Evolutionary conservation across 345 rosid genomes (phyloP).

Genomic region (Gossypium herbaceum): DNA sequence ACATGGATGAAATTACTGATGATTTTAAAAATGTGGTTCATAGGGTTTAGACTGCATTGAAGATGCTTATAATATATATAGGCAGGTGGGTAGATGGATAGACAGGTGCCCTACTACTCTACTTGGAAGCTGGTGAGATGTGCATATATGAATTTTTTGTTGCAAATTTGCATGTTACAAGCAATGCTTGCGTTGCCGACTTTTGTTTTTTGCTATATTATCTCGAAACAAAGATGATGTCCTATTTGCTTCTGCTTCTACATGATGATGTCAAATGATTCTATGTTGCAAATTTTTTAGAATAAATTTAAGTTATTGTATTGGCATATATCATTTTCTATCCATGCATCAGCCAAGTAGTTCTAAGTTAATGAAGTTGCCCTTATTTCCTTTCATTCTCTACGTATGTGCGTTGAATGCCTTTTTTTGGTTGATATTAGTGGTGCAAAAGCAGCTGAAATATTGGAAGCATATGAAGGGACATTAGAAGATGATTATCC

Average conservation of each 20-base stretch:
- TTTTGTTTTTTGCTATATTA: background rate
- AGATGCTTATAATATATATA: background rate
- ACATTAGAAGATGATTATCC: slow-evolving; percentile 98
- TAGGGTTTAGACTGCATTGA: background rate
- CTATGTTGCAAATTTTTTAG: background rate
- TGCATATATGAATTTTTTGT: background rate
- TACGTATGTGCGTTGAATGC: background rate
- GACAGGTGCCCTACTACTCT: background rate
- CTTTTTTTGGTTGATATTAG: slow-evolving; percentile 34
- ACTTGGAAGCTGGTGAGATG: background rate
- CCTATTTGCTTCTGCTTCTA: background rate
- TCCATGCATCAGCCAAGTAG: background rate
- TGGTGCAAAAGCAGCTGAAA: slow-evolving; percentile 93
- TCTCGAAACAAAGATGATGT: background rate
- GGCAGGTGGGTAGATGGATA: background rate
- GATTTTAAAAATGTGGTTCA: background rate
- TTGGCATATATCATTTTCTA: background rate
- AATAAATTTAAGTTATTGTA: background rate
- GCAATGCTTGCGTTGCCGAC: background rate
- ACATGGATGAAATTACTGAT: background rate
- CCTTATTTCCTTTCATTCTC: background rate
- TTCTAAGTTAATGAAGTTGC: background rate
- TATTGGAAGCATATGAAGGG: slow-evolving; percentile 98
- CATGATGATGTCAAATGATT: background rate
- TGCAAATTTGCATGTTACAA: background rate